Conservation (phyloP, 2,329 filamentous ascomycete genomes). For the Blumeriella jaapii region DNA sequence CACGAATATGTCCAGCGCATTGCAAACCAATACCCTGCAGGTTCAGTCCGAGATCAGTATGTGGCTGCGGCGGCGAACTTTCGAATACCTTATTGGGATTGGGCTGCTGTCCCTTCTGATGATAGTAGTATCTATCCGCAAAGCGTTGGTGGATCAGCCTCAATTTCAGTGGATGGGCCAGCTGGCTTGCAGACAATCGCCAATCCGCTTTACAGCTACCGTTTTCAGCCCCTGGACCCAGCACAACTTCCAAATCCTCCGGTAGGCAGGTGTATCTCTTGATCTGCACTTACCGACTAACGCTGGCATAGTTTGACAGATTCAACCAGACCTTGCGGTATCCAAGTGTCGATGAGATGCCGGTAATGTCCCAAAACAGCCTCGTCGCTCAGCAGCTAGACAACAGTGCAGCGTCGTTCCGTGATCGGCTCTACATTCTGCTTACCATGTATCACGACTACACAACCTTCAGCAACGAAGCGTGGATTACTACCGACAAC, state of each 20-base stretch:
- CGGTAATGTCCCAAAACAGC: conserved; percentile 47
- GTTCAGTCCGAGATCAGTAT: conserved; percentile 31
- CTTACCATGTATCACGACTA: conserved; percentile 58
- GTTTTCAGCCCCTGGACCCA: conserved; percentile 32
- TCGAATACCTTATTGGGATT: conserved; percentile 39
- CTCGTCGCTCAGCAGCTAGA: conserved; percentile 41
- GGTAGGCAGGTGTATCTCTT: conserved; percentile 32
- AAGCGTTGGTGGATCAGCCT: conserved; percentile 34
- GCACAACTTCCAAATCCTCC: conserved; percentile 46
- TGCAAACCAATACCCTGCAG: conserved; percentile 27
- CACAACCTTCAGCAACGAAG: conserved; percentile 58
- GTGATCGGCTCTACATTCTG: conserved; percentile 54
- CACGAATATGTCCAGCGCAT: conserved; percentile 36
- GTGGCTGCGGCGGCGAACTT: conserved; percentile 30
- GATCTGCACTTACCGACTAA: conserved; percentile 1
- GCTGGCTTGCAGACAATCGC: conserved; percentile 30
- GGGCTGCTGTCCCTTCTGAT: conserved; percentile 34
- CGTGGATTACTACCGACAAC: conserved; percentile 38
- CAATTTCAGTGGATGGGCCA: conserved; percentile 42
- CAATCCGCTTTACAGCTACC: conserved; percentile 43
- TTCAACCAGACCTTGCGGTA: conserved; percentile 50
- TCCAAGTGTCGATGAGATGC: conserved; percentile 32
- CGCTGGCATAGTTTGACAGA: conserved; percentile 37
- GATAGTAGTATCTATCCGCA: conserved; percentile 38
- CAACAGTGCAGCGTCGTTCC: conserved; percentile 40